Evolutionary conservation across 106 monocot species (phyloP), one percentile per base, ranked within the genome.

Genomic region (Agapanthus africanus): DNA sequence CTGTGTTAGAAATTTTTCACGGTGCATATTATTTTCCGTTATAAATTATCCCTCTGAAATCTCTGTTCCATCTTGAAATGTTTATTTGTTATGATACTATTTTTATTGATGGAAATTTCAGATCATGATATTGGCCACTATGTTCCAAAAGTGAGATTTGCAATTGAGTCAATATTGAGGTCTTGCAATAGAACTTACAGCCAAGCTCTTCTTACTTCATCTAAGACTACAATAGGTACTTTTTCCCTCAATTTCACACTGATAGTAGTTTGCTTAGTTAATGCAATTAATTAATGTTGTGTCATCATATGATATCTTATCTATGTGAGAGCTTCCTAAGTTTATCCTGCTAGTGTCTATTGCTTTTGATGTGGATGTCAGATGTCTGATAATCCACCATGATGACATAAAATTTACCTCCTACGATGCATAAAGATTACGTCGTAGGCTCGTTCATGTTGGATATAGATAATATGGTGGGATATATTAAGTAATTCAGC

Each of bases 131-230:
- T 90, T 37, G 87, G 78, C 37, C 84, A 85, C 63, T 80, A 90
- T 54, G 80, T 99, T 63, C 90, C 84, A 31, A 92, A 87, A 81
- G 93, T 99, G 39, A 99, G 85, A 78, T 84, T 82, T 69, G 90
- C 99, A 72, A 99, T 99, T 59, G 93, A 99, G 79, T 85, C 87
- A 66, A 90, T 93, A 40, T 35, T 99, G 54, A 90, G 89, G 70
- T 81, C 87, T 74, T 99, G 99, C 77, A 89, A 93, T 73, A 87
- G 81, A 81, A 71, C 78, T 44, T 99, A 85, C 42, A 87, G 80
- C 69, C 81, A 72, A 68, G 99, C 93, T 30, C 87, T 99, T 79
- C 87, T 99, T 40, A 99, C 99, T 69, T 93, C 93, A 50, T 79
- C 89, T 35, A 99, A 87, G 67, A 67, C 92, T 38, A 80, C 87